Evolutionary conservation across 257 asterid species (phyloP).

Genomic region (Solanum dulcamara): DNA sequence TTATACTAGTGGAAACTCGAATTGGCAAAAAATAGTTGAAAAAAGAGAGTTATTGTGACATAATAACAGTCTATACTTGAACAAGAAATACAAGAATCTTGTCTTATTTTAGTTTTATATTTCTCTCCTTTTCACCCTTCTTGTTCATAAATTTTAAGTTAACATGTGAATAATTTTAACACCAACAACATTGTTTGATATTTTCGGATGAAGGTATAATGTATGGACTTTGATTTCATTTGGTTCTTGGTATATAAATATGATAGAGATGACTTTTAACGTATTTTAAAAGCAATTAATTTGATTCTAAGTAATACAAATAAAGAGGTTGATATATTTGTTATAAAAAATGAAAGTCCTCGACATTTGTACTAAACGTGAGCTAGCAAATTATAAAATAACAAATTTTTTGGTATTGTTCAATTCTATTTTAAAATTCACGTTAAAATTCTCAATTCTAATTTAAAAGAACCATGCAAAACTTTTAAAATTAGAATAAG

Average conservation of each 20-base stretch:
- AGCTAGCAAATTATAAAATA: not conserved
- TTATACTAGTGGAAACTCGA: not conserved
- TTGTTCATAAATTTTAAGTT: not conserved
- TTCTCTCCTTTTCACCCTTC: not conserved
- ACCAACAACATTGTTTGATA: not conserved
- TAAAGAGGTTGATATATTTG: not conserved
- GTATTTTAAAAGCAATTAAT: not conserved
- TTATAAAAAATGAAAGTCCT: not conserved
- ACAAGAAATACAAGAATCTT: not conserved
- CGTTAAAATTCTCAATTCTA: not conserved
- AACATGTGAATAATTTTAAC: not conserved
- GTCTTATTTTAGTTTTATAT: not conserved
- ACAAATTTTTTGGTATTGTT: not conserved
- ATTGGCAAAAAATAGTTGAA: not conserved
- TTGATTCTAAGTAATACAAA: not conserved
- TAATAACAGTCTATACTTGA: not conserved
- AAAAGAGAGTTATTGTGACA: not conserved
- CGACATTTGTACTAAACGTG: rapidly evolving
- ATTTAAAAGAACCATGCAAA: too few species aligned
- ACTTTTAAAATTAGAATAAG: too few species aligned
- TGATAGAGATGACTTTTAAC: not conserved
- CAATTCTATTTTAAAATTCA: not conserved
- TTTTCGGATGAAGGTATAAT: not conserved
- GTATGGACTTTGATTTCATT: too few species aligned
- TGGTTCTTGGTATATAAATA: not conserved